These are phyloP conservation scores for Brassica incana DNA, from an alignment of 345 rosid genomes.

Conservation along the genomic window DNA sequence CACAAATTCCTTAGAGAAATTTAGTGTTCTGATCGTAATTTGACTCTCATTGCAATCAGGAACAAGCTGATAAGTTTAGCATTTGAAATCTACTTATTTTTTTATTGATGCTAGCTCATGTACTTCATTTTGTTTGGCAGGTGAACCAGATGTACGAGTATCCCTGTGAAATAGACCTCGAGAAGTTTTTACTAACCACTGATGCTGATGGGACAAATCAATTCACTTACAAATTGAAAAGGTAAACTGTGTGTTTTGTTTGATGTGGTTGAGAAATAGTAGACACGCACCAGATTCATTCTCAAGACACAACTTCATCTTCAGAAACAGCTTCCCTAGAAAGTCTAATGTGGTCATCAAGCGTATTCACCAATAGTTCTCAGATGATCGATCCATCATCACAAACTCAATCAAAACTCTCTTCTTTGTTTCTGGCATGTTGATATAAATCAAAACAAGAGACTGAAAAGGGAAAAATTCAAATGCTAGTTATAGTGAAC, in stretches of 20 bases:
- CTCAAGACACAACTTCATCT: constrained; percentile 67
- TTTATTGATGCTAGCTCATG: no score
- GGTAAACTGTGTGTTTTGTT: no score
- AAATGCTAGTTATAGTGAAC: neutral
- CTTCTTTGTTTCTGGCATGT: constrained; percentile 52
- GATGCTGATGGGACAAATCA: no score
- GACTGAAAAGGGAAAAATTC: neutral
- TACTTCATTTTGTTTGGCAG: no score
- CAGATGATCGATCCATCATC: constrained; percentile 90
- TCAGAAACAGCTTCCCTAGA: constrained; percentile 62
- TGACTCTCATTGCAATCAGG: neutral
- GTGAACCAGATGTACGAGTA: neutral
- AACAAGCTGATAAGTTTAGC: no score
- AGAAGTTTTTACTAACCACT: no score
- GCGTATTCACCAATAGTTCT: constrained; percentile 88
- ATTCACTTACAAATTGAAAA: no score
- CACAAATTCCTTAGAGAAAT: no score
- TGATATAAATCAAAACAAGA: no score
- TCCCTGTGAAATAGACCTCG: neutral
- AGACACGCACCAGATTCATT: constrained; percentile 61
- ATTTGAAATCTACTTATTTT: no score
- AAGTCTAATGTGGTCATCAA: constrained; percentile 68
- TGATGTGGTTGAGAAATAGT: neutral
- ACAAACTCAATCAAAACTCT: constrained; percentile 80
- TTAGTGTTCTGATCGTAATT: no score